Percentiles rank a stretch among this genome's conserved stretches.
phyloP scores from a whole-genome alignment of 2,329 filamentous ascomycete species.

The Sclerotinia glacialis region DNA sequence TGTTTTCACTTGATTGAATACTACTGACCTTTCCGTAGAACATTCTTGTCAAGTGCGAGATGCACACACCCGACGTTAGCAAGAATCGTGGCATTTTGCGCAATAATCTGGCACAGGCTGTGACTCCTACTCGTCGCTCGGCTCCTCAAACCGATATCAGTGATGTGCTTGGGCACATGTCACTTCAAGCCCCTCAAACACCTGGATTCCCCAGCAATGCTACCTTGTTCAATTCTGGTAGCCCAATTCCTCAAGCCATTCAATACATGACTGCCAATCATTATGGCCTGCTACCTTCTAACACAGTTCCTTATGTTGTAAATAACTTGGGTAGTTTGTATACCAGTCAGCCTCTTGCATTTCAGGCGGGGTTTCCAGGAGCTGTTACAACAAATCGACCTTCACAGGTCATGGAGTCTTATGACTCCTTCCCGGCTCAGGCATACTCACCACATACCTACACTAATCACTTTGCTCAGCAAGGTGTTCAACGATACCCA shows the following conservation, averaged over 20 bases:
- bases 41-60: conserved; percentile 21
- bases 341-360: conserved; percentile 13
- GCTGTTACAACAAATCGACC: conserved; percentile 6
- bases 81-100: conserved; percentile 2
- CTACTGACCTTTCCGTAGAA: conserved; percentile 19
- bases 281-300: conserved; percentile 13
- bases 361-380: conserved; percentile 12
- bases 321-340: conserved; percentile 21
- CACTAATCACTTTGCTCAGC: conserved; percentile 1
- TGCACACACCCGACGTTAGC: conserved; percentile 24
- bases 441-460: conserved; percentile 9
- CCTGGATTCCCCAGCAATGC: conserved; percentile 18
- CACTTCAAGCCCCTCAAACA: conserved; percentile 19
- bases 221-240: conserved; percentile 15
- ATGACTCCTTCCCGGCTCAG: conserved; percentile 1
- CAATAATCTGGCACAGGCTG: conserved; percentile 2
- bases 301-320: conserved; percentile 17
- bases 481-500: conserved; percentile 8
- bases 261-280: conserved; percentile 21
- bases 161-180: conserved; percentile 21
- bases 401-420: conserved; percentile 10
- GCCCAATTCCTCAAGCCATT: conserved; percentile 17
- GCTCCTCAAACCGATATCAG: conserved; percentile 11
- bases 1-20: background rate
- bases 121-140: conserved; percentile 25